Conservation (phyloP, 345 rosid species). For the Pugionium cornutum region DNA sequence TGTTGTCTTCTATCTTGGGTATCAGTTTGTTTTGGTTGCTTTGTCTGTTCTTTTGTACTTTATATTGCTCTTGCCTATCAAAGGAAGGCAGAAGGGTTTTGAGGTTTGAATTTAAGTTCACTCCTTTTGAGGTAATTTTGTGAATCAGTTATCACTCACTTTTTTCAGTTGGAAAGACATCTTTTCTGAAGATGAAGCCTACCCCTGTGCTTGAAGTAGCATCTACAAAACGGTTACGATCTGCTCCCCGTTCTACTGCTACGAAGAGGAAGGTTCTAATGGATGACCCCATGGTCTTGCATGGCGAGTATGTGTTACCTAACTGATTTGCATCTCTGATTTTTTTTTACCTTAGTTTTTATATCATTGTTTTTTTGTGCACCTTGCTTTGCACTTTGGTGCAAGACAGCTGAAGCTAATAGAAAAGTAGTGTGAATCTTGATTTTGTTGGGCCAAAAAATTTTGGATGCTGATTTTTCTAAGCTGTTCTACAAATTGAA, state of each 20-base stretch:
- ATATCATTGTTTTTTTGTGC: slow-evolving; percentile 2
- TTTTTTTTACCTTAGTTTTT: slow-evolving; percentile 3
- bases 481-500: slow-evolving; percentile 8
- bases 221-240: slow-evolving; percentile 62
- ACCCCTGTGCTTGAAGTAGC: slow-evolving; percentile 63
- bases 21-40: slow-evolving; percentile 24
- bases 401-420: slow-evolving; percentile 9
- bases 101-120: slow-evolving; percentile 9
- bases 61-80: slow-evolving; percentile 16
- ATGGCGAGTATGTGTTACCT: slow-evolving; percentile 84
- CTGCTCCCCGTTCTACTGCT: slow-evolving; percentile 60
- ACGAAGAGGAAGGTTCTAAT: slow-evolving; percentile 87
- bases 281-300: slow-evolving; percentile 95
- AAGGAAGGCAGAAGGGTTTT: slow-evolving; percentile 9
- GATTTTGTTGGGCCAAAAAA: slow-evolving; percentile 2
- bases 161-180: slow-evolving; percentile 79
- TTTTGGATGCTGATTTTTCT: slow-evolving; percentile 6
- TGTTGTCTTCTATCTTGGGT: slow-evolving; percentile 97
- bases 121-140: slow-evolving; percentile 4
- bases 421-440: slow-evolving; percentile 3
- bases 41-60: slow-evolving; percentile 9
- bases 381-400: slow-evolving; percentile 22
- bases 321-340: slow-evolving; percentile 8
- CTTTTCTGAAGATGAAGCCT: slow-evolving; percentile 76
- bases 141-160: slow-evolving; percentile 14